phyloP scores from a whole-genome alignment of 1,139 yeast species.

The Taiozyma sp. region DNA sequence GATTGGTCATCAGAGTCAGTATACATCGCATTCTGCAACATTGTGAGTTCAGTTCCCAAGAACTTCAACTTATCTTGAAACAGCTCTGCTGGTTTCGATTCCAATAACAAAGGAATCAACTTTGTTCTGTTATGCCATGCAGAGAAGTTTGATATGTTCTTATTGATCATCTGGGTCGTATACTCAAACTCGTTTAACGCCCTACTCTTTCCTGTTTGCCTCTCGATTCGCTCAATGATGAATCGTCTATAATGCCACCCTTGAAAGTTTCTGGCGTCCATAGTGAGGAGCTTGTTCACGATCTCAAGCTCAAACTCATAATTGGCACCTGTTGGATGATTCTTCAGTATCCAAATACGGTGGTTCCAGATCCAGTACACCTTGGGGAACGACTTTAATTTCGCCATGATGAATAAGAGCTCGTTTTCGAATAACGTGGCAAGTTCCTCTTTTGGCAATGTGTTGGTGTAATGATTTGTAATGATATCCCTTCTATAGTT shows the following conservation, averaged over 20 bases:
- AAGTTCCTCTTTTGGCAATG: constrained; percentile 8
- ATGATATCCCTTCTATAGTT: constrained; percentile 79
- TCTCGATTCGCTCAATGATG: constrained; percentile 50
- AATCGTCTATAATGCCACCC: constrained; percentile 94
- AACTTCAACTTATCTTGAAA: constrained; percentile 30
- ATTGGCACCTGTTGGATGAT: constrained; percentile 42
- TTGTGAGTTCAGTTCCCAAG: constrained; percentile 53
- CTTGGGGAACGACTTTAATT: constrained; percentile 69
- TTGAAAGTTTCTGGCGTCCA: constrained; percentile 83
- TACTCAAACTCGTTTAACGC: constrained; percentile 58
- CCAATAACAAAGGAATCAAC: constrained; percentile 51
- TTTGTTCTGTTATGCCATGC: constrained; percentile 94
- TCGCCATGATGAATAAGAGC: constrained; percentile 50
- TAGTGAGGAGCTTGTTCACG: constrained; percentile 59
- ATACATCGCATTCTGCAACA: constrained; percentile 78
- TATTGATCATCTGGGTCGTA: constrained; percentile 73
- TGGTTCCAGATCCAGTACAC: constrained; percentile 98
- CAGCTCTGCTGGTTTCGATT: constrained; percentile 23
- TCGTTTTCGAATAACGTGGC: constrained; percentile 47
- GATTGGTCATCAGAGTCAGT: constrained; percentile 95
- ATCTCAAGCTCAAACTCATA: constrained; percentile 69
- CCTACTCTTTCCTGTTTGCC: constrained; percentile 25
- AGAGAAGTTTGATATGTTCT: constrained; percentile 84
- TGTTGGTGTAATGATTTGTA: constrained; percentile 23
- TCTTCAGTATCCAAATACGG: constrained; percentile 72